These are phyloP conservation scores for Dryas integrifolia DNA, from an alignment of 331 rosid genomes.

Conservation along the genomic window DNA sequence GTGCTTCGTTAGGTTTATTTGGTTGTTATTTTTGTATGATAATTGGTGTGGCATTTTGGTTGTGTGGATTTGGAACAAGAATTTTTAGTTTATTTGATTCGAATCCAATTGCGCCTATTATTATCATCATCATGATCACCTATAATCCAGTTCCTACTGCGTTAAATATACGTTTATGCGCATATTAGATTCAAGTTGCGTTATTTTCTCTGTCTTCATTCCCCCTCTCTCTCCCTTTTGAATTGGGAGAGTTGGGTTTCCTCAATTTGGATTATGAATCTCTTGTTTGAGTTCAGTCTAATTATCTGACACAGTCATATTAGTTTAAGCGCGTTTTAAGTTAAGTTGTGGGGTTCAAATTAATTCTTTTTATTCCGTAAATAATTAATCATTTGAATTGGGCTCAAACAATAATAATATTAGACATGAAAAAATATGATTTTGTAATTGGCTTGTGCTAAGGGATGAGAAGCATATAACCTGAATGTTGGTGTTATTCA, in stretches of 20 bases:
- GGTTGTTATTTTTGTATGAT: constrained; percentile 30
- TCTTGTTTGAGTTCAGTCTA: too few species aligned
- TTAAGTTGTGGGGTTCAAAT: too few species aligned
- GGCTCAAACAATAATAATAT: neutral
- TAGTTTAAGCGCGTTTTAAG: too few species aligned
- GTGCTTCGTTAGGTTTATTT: constrained; percentile 37
- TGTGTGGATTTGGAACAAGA: neutral
- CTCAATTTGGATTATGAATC: too few species aligned
- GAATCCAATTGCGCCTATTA: neutral
- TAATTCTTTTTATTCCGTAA: too few species aligned
- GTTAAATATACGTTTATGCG: neutral
- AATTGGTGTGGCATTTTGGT: constrained; percentile 5
- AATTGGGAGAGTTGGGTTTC: neutral
- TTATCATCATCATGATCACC: neutral
- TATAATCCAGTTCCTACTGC: neutral
- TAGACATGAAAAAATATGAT: neutral
- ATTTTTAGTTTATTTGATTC: neutral
- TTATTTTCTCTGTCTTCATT: neutral
- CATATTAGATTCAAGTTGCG: neutral
- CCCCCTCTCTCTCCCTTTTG: neutral
- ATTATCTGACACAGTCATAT: too few species aligned
- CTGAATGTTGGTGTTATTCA: neutral
- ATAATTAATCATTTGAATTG: neutral
- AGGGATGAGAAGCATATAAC: neutral
- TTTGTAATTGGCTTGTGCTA: too few species aligned